A percentile compares a stretch with the other conserved stretches of the same genome.
Evolutionary conservation across 495 filamentous ascomycete genomes (phyloP).

Genomic region (Gamarada debralockiae): DNA sequence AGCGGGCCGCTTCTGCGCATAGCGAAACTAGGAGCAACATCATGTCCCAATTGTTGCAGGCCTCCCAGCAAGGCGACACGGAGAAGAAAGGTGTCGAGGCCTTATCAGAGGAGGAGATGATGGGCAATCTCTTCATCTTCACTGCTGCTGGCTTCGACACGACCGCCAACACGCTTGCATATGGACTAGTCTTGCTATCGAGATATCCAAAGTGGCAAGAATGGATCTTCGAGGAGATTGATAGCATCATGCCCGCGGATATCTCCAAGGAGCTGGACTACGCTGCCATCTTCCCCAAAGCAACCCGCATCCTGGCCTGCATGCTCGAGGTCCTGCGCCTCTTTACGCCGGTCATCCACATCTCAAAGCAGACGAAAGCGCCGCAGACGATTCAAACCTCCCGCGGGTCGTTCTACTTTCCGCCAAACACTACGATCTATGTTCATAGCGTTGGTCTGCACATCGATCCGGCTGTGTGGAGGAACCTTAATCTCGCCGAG

Average conservation of each 20-base stretch:
- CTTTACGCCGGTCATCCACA: slow-evolving; percentile 38
- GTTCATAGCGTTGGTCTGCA: slow-evolving; percentile 26
- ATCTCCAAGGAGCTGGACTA: slow-evolving; percentile 22
- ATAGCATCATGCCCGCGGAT: slow-evolving; percentile 13
- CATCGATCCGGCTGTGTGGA: slow-evolving; percentile 26
- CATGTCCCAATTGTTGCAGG: slow-evolving; percentile 26
- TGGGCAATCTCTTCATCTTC: slow-evolving; percentile 51
- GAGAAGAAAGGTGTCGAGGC: slow-evolving; percentile 1
- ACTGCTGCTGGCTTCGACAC: slow-evolving; percentile 53
- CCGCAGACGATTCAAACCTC: slow-evolving; percentile 25
- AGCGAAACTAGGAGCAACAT: slow-evolving; percentile 24
- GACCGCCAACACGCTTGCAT: slow-evolving; percentile 46
- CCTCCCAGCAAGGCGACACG: slow-evolving; percentile 3
- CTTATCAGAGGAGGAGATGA: slow-evolving; percentile 38
- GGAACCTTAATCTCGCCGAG: slow-evolving; percentile 12
- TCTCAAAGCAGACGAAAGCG: slow-evolving; percentile 33
- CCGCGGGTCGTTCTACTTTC: slow-evolving; percentile 25
- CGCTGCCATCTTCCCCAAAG: slow-evolving; percentile 34
- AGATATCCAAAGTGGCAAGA: slow-evolving; percentile 44
- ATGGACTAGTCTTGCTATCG: slow-evolving; percentile 43
- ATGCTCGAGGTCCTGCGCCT: slow-evolving; percentile 49
- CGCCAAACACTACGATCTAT: slow-evolving; percentile 28
- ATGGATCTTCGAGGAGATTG: slow-evolving; percentile 44
- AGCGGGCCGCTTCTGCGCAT: slow-evolving; percentile 11
- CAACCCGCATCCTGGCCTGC: slow-evolving; percentile 39